Conservation (phyloP, 495 filamentous ascomycete species). For the Peziza echinospora region DNA sequence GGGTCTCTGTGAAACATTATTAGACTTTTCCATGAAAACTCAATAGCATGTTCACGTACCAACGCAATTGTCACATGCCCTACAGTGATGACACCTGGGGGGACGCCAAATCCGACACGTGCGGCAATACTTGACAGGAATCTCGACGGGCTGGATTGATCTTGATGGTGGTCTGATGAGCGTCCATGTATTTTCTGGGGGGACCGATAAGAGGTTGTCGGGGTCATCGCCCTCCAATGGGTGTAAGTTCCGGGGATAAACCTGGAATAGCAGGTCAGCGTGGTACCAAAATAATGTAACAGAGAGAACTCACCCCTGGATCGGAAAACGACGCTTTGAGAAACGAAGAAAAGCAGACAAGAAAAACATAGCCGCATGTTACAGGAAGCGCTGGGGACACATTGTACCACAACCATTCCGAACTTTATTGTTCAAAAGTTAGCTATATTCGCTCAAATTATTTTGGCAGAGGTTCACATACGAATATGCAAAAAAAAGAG, state of each 20-base stretch:
- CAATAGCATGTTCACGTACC: no score
- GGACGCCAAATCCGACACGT: slow-evolving; percentile 94
- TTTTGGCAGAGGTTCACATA: slow-evolving; percentile 24
- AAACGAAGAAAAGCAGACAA: slow-evolving; percentile 78
- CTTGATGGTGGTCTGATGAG: slow-evolving; percentile 54
- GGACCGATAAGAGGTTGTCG: slow-evolving; percentile 62
- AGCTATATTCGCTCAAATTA: slow-evolving; percentile 4
- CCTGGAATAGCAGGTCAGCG: background rate
- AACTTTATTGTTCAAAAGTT: slow-evolving; percentile 32
- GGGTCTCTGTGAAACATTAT: no score
- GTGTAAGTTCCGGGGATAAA: slow-evolving; percentile 25
- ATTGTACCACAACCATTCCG: slow-evolving; percentile 74
- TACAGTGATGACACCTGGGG: slow-evolving; percentile 85
- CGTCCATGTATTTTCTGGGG: slow-evolving; percentile 75
- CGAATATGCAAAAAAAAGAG: slow-evolving; percentile 73
- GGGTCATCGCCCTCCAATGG: slow-evolving; percentile 36
- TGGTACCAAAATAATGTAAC: slow-evolving; percentile 11
- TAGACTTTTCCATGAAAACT: no score
- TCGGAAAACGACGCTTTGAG: slow-evolving; percentile 77
- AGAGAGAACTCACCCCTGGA: slow-evolving; percentile 49
- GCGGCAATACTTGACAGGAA: slow-evolving; percentile 93
- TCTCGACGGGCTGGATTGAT: slow-evolving; percentile 48
- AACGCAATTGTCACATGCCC: slow-evolving; percentile 87
- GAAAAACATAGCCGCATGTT: slow-evolving; percentile 73
- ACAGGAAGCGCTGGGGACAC: slow-evolving; percentile 84